These are phyloP conservation scores for Cetraspora pellucida DNA, from an alignment of 192 early-diverging fungal species.

Conservation along the genomic window DNA sequence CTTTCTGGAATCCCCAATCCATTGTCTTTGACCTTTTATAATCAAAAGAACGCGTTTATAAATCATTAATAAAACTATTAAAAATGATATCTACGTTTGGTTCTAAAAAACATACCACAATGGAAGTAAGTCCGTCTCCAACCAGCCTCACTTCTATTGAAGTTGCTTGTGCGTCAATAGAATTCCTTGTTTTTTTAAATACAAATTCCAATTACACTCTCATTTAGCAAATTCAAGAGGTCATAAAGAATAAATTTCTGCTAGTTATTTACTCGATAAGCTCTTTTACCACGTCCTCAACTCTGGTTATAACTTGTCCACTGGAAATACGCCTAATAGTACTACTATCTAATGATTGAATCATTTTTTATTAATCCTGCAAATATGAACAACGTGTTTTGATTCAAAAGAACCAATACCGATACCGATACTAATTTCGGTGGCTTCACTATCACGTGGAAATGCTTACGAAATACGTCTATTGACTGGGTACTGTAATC, in stretches of 20 bases:
- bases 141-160: conserved; percentile 43
- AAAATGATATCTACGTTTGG: background rate
- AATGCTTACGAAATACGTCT: no score
- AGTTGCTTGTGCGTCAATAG: conserved; percentile 43
- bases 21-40: conserved; percentile 48
- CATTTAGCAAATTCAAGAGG: background rate
- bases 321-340: conserved; percentile 40
- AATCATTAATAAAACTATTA: no score
- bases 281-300: conserved; percentile 44
- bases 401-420: no score
- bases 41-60: background rate
- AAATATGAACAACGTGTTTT: no score
- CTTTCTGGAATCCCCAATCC: conserved; percentile 40
- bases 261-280: conserved; percentile 42
- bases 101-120: conserved; percentile 34
- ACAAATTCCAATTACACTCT: background rate
- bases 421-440: no score
- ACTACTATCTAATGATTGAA: conserved; percentile 33
- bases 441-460: no score
- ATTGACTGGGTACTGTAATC: no score
- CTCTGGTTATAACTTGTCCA: conserved; percentile 45
- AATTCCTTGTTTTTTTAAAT: conserved; percentile 38
- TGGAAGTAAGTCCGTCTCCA: conserved; percentile 38
- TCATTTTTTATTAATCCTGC: conserved; percentile 8
- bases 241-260: background rate